Conservation (phyloP, 176 grass and related monocot species). For the Triticum monococcum region DNA sequence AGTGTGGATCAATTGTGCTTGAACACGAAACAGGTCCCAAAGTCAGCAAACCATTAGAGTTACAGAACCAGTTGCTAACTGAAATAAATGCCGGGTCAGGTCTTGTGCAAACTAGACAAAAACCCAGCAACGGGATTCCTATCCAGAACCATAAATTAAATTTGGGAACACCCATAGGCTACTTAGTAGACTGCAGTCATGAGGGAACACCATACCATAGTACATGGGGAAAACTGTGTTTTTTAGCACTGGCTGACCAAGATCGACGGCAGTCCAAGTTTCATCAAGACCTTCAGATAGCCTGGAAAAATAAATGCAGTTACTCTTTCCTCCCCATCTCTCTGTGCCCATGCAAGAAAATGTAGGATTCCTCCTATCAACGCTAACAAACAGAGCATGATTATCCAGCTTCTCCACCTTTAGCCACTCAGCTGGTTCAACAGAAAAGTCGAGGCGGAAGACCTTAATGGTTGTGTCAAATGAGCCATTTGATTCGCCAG, state of each 20-base stretch:
- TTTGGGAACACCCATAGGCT: too few species aligned
- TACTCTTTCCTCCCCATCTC: conserved; percentile 8
- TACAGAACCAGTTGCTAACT: too few species aligned
- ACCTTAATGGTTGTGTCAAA: neutral
- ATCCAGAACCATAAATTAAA: too few species aligned
- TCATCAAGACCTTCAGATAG: neutral
- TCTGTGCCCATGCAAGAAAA: neutral
- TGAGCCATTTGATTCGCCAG: neutral
- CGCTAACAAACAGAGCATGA: neutral
- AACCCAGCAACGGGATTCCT: too few species aligned
- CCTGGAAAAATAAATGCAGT: neutral
- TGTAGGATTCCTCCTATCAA: neutral
- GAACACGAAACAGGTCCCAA: neutral
- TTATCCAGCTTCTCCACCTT: neutral
- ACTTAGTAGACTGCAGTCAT: neutral
- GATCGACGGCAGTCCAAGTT: neutral
- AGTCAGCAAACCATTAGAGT: neutral
- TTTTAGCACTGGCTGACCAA: neutral
- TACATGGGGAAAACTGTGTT: neutral
- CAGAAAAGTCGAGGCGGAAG: neutral
- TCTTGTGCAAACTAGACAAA: too few species aligned
- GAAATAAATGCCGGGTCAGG: too few species aligned
- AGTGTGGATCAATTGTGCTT: too few species aligned
- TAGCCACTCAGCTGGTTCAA: neutral
- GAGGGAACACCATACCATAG: neutral